These are phyloP conservation scores for Aspergillus neotritici DNA, from an alignment of 2,329 filamentous ascomycete genomes.

Conservation along the genomic window DNA sequence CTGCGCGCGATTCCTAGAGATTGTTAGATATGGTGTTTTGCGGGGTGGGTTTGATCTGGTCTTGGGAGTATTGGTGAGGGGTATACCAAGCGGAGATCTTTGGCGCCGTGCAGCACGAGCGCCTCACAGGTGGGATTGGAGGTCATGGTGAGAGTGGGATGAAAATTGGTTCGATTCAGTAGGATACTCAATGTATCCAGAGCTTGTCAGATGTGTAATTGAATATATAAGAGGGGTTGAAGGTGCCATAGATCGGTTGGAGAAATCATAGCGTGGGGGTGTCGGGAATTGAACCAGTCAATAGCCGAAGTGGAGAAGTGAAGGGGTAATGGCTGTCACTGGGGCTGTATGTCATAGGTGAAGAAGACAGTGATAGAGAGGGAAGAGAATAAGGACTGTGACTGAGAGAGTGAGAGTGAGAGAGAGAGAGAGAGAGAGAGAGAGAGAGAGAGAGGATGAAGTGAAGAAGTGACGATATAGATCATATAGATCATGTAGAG, in stretches of 20 bases:
- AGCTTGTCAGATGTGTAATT: constrained; percentile 2
- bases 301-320: constrained; percentile 12
- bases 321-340: too few relatives aligned
- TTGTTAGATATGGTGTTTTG: constrained; percentile 6
- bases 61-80: background rate
- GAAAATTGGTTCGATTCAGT: too few relatives aligned
- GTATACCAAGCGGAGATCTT: constrained; percentile 51
- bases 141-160: constrained; percentile 14
- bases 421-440: too few relatives aligned
- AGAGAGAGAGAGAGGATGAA: too few relatives aligned
- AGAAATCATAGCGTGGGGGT: constrained; percentile 10
- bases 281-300: constrained; percentile 13
- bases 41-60: background rate
- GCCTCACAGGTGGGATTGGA: constrained; percentile 27
- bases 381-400: too few relatives aligned
- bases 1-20: constrained; percentile 49
- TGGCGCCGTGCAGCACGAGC: constrained; percentile 56
- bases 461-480: too few relatives aligned
- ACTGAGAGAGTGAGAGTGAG: too few relatives aligned
- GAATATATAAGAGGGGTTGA: background rate
- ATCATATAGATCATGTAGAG: too few relatives aligned
- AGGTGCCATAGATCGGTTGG: background rate
- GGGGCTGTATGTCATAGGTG: too few relatives aligned
- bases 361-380: too few relatives aligned
- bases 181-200: too few relatives aligned